Evolutionary conservation across 208 protist genomes (phyloP).

Genomic region (Porcisia hertigi): DNA sequence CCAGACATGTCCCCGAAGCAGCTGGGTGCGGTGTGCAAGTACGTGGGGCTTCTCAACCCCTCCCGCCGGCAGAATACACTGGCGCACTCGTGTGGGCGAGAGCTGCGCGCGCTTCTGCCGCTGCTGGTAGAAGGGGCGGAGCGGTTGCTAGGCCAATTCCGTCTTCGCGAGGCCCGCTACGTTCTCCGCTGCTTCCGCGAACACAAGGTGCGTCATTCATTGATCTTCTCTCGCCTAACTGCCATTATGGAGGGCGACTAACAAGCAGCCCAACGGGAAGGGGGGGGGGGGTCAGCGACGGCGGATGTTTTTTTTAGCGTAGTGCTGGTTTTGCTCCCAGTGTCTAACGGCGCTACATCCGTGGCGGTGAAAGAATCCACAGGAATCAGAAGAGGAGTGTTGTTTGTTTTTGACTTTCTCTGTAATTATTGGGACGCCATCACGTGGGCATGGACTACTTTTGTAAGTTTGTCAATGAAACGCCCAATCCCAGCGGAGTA

Average conservation of each 20-base stretch:
- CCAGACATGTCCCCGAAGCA: constrained; percentile 43
- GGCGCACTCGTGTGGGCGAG: constrained; percentile 43
- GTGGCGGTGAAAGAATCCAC: too few species aligned
- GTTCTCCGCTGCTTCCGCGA: constrained; percentile 77
- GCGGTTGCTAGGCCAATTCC: constrained; percentile 65
- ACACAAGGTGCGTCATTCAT: constrained; percentile 74
- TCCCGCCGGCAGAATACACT: constrained; percentile 40
- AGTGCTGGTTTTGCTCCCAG: too few species aligned
- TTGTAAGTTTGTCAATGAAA: too few species aligned
- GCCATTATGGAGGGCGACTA: constrained; percentile 37
- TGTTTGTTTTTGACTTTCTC: too few species aligned
- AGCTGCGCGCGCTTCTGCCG: constrained; percentile 67
- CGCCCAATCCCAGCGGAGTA: too few species aligned
- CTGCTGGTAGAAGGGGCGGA: constrained; percentile 62
- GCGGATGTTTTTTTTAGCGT: neutral
- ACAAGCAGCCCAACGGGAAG: neutral
- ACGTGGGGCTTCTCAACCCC: constrained; percentile 61
- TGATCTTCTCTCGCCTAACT: constrained; percentile 81
- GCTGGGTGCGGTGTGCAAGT: constrained; percentile 76
- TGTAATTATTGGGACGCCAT: too few species aligned
- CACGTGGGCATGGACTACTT: too few species aligned
- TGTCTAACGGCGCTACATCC: too few species aligned
- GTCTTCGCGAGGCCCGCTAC: constrained; percentile 65
- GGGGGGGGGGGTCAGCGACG: neutral
- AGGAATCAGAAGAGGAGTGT: too few species aligned